Conservation (phyloP, 192 early-diverging fungal genomes). For the Podila minutissima region DNA sequence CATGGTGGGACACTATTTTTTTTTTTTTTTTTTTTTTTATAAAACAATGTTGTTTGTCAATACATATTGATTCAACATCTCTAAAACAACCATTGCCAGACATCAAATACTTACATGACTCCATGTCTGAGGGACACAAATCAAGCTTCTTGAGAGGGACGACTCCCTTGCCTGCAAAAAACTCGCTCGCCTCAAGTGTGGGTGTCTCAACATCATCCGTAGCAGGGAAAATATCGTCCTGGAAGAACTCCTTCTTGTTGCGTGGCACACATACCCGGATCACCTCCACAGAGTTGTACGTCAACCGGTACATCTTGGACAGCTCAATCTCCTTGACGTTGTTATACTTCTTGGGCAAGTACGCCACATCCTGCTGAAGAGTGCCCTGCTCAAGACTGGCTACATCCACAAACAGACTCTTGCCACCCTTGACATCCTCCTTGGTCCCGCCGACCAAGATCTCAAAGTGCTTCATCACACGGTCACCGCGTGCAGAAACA, state of each 20-base stretch:
- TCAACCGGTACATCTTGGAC: constrained; percentile 73
- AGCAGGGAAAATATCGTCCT: constrained; percentile 85
- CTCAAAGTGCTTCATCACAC: constrained; percentile 79
- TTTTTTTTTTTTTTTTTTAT: background rate
- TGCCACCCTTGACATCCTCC: constrained; percentile 11
- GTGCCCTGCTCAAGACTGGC: constrained; percentile 69
- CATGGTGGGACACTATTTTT: constrained; percentile 28
- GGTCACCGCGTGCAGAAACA: constrained; percentile 81
- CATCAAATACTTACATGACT: constrained; percentile 25
- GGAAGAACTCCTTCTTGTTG: constrained; percentile 87
- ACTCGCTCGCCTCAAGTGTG: constrained; percentile 59
- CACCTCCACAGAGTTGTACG: constrained; percentile 71
- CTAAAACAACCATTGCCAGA: background rate
- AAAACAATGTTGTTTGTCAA: background rate
- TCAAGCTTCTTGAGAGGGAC: constrained; percentile 3
- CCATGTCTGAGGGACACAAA: constrained; percentile 34
- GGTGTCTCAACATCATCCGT: constrained; percentile 68
- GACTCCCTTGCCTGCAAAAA: constrained; percentile 57
- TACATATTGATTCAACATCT: background rate
- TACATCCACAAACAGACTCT: constrained; percentile 54
- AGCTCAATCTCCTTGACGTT: constrained; percentile 79
- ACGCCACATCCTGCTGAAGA: constrained; percentile 75
- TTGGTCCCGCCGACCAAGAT: constrained; percentile 51
- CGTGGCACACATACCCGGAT: constrained; percentile 83
- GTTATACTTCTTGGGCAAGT: constrained; percentile 73